phyloP scores from a whole-genome alignment of 306 rosid species.

The Cucurbita pepo region DNA sequence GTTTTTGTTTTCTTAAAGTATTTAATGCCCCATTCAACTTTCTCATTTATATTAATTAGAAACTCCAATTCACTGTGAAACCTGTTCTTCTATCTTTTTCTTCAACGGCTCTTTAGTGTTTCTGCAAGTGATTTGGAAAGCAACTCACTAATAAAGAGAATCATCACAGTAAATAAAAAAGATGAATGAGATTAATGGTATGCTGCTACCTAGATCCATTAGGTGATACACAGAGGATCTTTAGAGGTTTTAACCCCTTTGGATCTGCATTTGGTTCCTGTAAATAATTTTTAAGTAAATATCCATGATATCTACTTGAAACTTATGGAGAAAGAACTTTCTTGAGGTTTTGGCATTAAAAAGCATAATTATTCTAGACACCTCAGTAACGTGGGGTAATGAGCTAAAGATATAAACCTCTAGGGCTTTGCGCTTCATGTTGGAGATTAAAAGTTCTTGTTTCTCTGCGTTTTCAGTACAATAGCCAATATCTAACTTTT shows the following conservation, averaged over 20 bases:
- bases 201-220: constrained; percentile 38
- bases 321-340: neutral
- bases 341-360: neutral
- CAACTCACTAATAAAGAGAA: constrained; percentile 12
- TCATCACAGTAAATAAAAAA: neutral
- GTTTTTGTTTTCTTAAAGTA: neutral
- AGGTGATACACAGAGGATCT: constrained; percentile 41
- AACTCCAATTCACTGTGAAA: neutral
- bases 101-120: constrained; percentile 28
- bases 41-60: neutral
- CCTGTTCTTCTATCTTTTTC: constrained; percentile 41
- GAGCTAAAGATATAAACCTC: constrained; percentile 31
- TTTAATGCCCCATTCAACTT: neutral
- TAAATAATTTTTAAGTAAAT: neutral
- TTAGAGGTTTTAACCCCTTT: constrained; percentile 37
- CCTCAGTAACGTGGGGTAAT: neutral
- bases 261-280: constrained; percentile 52
- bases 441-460: constrained; percentile 15
- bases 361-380: neutral
- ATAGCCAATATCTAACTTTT: constrained; percentile 14
- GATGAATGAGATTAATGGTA: constrained; percentile 1
- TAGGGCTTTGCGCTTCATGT: constrained; percentile 44
- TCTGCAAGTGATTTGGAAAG: constrained; percentile 31
- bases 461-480: constrained; percentile 23
- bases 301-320: neutral